Base-by-base conservation (phyloP, 768 basidiomycete species). In the Cyathus striatus region DNA sequence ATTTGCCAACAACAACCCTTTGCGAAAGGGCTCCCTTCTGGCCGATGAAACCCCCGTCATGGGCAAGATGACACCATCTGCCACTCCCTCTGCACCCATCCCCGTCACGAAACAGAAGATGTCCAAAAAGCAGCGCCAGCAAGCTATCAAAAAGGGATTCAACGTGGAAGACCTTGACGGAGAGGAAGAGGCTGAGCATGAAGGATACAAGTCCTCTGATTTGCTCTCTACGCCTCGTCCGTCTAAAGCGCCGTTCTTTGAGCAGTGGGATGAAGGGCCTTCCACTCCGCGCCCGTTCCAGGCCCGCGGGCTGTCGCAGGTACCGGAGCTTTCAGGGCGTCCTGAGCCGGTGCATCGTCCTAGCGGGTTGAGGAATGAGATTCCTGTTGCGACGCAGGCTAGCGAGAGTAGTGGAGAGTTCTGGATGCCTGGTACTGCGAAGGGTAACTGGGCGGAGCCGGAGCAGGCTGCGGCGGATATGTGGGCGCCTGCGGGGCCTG, bases 71-170 rank as follows among this genome's bases (percentile, higher is more conserved):
- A 48, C 51, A 16, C 47, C 50, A 36, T 39, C 42, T 40, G 39
- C 23, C 23, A 41, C 30, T 21, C 46, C 42, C 6, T 33, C 44
- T 6, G 41, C 44, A 23, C 42, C 49, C 9, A 39, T 45, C 1
- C 21, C 49, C n/a, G 14, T 50, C 14, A 24, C 47, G 6, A 49
- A 49, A 3, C 65, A 65, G 50, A 65, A 60, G 49, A 43, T 45
- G 38, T 51, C 41, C 30, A 65, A 67, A 41, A 62, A 64, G 40
- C 60, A 59, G 26, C 61, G 60, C 5, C 62, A 56, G 38, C 51
- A 46, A n/a, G 40, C 44, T 23, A 44, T 47, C 39, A 53, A 53
- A 39, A 57, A 57, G 24, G 46, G 44, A 13, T 45, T 38, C 23
- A 38, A 40, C 26, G 47, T 51, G 5, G 32, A 34, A 7, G 27